Conservation (phyloP, 2,329 filamentous ascomycete genomes). For the Hypomyces rosellus region DNA sequence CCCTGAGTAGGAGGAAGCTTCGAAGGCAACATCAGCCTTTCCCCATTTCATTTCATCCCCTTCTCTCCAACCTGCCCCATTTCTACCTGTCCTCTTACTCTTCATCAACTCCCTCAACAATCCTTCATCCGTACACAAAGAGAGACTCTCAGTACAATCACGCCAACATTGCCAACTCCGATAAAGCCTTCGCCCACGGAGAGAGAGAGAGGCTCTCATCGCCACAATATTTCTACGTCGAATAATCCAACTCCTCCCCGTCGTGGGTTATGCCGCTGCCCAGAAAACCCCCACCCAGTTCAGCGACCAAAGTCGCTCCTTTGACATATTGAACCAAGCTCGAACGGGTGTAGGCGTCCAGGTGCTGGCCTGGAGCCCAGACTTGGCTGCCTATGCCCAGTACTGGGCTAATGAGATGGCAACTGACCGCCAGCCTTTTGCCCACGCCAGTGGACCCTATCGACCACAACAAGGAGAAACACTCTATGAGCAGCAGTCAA, state of each 20-base stretch:
- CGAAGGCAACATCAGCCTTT: too few relatives aligned
- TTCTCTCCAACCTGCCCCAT: background rate
- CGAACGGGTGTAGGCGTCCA: conserved; percentile 22
- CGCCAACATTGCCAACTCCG: background rate
- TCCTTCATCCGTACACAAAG: background rate
- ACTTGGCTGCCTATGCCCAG: conserved; percentile 26
- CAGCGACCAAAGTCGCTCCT: conserved; percentile 20
- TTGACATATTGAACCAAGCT: conserved; percentile 27
- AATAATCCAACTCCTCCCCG: background rate
- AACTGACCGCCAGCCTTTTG: conserved; percentile 22
- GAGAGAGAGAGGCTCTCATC: background rate
- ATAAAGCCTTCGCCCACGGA: background rate
- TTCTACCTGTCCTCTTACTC: background rate
- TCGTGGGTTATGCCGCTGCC: background rate
- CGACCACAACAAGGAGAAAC: conserved; percentile 31
- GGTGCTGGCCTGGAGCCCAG: conserved; percentile 24
- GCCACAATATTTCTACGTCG: background rate
- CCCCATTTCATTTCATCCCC: background rate
- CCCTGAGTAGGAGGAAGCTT: too few relatives aligned
- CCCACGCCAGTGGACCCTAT: conserved; percentile 24
- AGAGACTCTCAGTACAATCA: background rate
- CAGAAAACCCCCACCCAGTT: conserved; percentile 3
- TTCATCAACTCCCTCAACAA: background rate
- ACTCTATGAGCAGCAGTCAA: conserved; percentile 25
- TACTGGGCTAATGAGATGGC: conserved; percentile 30